Evolutionary conservation across 2,329 filamentous ascomycete species (phyloP), one percentile per base, ranked within the genome.

Genomic region (Sporothrix curviconia): DNA sequence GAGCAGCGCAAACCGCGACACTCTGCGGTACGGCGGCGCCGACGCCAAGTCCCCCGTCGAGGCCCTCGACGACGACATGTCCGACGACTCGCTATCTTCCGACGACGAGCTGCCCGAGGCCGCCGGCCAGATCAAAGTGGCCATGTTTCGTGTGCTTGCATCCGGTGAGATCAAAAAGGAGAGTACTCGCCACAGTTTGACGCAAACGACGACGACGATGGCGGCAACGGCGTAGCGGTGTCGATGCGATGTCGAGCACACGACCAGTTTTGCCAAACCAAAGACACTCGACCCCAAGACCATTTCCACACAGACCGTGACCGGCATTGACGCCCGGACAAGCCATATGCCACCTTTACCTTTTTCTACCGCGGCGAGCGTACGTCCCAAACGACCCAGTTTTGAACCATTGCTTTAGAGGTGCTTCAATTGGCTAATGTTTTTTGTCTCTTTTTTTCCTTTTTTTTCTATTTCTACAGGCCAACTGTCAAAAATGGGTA

Each of bases 221-320:
- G 70, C 28, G 76, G 79, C 17, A 70, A 78, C 28, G 73, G 69
- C 37, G 78, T 28, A 79, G 78, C 14, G 78, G 78, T 28, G 83
- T 88, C 60, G 89, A 92, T 65, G 87, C 40, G 90, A 96, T 67
- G 83, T 96, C 57, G 94, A 97, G 72, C 94, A 99, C 70, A 97
- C 94, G 2, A 97, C 94, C 7, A 96, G 92, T 69, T 97, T 97
- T 72, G 92, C 92, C 9, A 95, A 96, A 74, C 92, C 92, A 14
- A 97, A 96, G 78, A 88, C 90, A 1, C 79, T 96, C 55, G 95
- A 97, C 74, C 92, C 92, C 0, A 96, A 96, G 74, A 91, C 90
- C 2, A 99, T 99, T 68, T 97, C 92, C 68, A 99, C 94, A 3
- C 94, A 99, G 74, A 99, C 94, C 0, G 94, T 99, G n/a, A 97